These are phyloP conservation scores for Megacollybia marginata DNA, from an alignment of 768 basidiomycete species.

Conservation along the genomic window DNA sequence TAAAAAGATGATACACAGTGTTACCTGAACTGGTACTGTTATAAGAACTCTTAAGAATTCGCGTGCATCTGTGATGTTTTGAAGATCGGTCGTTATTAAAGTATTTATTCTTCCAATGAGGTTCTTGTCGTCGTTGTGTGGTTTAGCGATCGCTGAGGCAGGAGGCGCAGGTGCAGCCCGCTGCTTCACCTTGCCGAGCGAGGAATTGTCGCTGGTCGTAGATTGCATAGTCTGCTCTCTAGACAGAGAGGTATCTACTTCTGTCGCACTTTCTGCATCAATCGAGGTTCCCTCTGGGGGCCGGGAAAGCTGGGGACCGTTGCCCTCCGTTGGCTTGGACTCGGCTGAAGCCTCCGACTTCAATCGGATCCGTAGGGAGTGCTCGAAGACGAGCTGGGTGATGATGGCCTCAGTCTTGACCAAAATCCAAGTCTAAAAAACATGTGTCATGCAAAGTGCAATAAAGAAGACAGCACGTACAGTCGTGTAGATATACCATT, in stretches of 20 bases:
- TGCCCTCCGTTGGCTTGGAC: not conserved
- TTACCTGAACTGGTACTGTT: constrained; percentile 15
- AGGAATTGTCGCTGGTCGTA: no score
- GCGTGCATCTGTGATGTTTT: constrained; percentile 26
- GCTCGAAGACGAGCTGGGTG: constrained; percentile 35
- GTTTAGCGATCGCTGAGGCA: no score
- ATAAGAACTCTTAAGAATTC: constrained; percentile 23
- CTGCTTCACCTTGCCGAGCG: no score
- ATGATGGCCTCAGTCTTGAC: constrained; percentile 41
- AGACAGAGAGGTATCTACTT: no score
- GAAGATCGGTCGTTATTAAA: constrained; percentile 57
- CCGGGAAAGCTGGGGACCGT: no score
- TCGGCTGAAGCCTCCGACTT: constrained; percentile 29
- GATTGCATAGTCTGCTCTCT: no score
- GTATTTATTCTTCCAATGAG: constrained; percentile 76
- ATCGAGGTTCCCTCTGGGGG: no score
- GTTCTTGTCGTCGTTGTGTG: constrained; percentile 22
- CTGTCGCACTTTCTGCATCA: not conserved
- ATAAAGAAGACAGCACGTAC: not conserved
- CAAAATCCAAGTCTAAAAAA: constrained; percentile 29
- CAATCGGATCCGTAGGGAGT: constrained; percentile 53
- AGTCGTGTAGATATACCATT: constrained; percentile 28
- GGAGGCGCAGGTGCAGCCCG: no score
- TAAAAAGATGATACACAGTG: constrained; percentile 19
- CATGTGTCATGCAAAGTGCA: not conserved